Percentiles rank a stretch among this genome's conserved stretches.
These are phyloP conservation scores for Nothophoma quercina DNA, from an alignment of 2,329 filamentous ascomycete genomes.

Conservation along the genomic window DNA sequence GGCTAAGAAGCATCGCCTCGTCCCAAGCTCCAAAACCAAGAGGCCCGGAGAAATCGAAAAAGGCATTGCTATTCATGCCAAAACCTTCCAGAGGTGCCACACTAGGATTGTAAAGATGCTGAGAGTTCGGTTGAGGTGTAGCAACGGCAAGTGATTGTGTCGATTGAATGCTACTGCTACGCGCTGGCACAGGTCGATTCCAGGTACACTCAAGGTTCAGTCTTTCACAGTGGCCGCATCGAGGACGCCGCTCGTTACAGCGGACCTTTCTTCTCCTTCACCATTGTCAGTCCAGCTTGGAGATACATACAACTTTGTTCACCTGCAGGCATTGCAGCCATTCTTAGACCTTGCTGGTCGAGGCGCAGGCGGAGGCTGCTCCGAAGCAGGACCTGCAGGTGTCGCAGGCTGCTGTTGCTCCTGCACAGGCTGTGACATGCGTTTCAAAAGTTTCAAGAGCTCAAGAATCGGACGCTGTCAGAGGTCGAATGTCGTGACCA, in stretches of 20 bases:
- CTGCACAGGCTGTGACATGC: conserved; percentile 32
- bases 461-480: neutral
- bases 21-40: conserved; percentile 40
- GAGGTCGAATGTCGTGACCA: neutral
- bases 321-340: conserved; percentile 44
- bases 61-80: conserved; percentile 23
- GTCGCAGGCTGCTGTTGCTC: conserved; percentile 23
- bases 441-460: neutral
- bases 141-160: conserved; percentile 27
- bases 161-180: conserved; percentile 26
- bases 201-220: conserved; percentile 63
- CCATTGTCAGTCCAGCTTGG: conserved; percentile 14
- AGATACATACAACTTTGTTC: neutral
- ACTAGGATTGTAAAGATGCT: conserved; percentile 21
- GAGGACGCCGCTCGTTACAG: conserved; percentile 62
- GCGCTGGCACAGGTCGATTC: conserved; percentile 43
- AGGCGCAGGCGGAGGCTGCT: conserved; percentile 21
- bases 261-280: conserved; percentile 61
- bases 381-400: conserved; percentile 16
- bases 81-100: conserved; percentile 28
- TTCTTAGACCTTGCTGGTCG: conserved; percentile 42
- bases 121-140: conserved; percentile 22
- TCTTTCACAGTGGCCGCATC: conserved; percentile 62
- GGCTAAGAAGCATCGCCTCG: conserved; percentile 42
- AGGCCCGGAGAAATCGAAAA: conserved; percentile 41